A percentile compares a stretch with the other conserved stretches of the same genome.
Evolutionary conservation across 2,329 filamentous ascomycete species (phyloP).

Genomic region (Talaromyces islandicus): DNA sequence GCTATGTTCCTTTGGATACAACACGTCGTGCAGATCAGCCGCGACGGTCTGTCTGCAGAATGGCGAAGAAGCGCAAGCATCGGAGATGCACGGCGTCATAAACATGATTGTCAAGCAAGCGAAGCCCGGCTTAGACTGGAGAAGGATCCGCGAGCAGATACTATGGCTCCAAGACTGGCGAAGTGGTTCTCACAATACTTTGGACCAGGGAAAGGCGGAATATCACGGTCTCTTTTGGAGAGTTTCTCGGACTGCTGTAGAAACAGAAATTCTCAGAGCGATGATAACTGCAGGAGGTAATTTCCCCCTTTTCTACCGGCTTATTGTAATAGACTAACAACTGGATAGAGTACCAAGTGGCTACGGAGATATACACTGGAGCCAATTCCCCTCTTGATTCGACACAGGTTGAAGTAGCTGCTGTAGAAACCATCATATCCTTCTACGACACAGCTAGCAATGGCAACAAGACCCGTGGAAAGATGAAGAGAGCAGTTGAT

Average conservation of each 20-base stretch:
- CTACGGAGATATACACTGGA: conserved; percentile 36
- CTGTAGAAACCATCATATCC: conserved; percentile 48
- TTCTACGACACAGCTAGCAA: conserved; percentile 62
- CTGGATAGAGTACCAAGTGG: conserved; percentile 33
- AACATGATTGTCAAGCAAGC: conserved; percentile 39
- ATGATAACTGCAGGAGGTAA: conserved; percentile 45
- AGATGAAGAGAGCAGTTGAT: conserved; percentile 56
- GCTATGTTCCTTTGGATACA: conserved; percentile 34
- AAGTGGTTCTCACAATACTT: conserved; percentile 21
- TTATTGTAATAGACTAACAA: not conserved
- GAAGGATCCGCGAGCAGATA: conserved; percentile 43
- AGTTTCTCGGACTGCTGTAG: conserved; percentile 44
- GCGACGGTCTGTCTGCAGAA: conserved; percentile 50
- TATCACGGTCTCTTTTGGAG: conserved; percentile 45
- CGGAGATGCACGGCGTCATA: conserved; percentile 49
- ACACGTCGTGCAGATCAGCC: conserved; percentile 29
- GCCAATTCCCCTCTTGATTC: conserved; percentile 31
- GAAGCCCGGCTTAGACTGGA: conserved; percentile 45
- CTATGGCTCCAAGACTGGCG: conserved; percentile 60
- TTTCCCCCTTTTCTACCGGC: not conserved
- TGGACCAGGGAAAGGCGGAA: conserved; percentile 20
- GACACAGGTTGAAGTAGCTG: conserved; percentile 45
- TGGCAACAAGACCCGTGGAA: conserved; percentile 57
- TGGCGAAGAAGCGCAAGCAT: conserved; percentile 47
- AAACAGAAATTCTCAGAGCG: conserved; percentile 53